A percentile compares a stretch with the other conserved stretches of the same genome.
Conservation (phyloP, 306 rosid species). For the Glycine soja region DNA sequence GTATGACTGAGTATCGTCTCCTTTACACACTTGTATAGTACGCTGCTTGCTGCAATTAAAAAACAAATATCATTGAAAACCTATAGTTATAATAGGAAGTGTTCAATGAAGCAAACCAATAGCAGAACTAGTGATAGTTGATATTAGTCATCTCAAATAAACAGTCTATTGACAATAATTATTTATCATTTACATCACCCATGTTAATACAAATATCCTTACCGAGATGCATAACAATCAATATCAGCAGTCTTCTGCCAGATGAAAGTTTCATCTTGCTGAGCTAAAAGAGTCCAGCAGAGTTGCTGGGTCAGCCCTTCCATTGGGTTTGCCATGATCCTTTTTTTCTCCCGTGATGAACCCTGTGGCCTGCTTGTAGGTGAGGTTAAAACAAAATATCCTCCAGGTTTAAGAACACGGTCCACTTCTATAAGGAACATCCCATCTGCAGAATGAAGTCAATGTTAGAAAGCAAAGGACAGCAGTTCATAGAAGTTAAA, state of each 20-base stretch:
- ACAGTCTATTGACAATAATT: conserved; percentile 27
- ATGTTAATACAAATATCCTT: conserved; percentile 48
- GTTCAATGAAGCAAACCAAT: conserved; percentile 46
- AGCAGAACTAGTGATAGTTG: conserved; percentile 37
- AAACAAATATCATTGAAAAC: conserved; percentile 38
- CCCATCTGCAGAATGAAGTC: conserved; percentile 72
- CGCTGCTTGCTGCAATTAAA: conserved; percentile 66
- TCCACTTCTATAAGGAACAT: conserved; percentile 86
- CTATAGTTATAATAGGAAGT: conserved; percentile 35
- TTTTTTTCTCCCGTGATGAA: conserved; percentile 64
- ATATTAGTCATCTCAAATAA: conserved; percentile 33
- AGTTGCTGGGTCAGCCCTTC: conserved; percentile 75
- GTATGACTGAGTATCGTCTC: conserved; percentile 67
- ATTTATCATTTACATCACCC: conserved; percentile 23
- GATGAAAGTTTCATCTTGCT: conserved; percentile 87
- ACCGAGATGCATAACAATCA: conserved; percentile 84
- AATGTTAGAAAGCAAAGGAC: conserved; percentile 40
- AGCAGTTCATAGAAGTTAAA: conserved; percentile 27
- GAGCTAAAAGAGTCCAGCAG: conserved; percentile 94
- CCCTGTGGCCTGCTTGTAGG: conserved; percentile 73
- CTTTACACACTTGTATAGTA: conserved; percentile 74
- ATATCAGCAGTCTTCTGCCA: conserved; percentile 91
- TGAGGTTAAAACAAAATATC: conserved; percentile 92
- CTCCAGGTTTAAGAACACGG: conserved; percentile 97
- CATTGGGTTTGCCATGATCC: conserved; percentile 62